Evolutionary conservation across 768 basidiomycete genomes (phyloP).

Genomic region (Cyclocybe aegerita): DNA sequence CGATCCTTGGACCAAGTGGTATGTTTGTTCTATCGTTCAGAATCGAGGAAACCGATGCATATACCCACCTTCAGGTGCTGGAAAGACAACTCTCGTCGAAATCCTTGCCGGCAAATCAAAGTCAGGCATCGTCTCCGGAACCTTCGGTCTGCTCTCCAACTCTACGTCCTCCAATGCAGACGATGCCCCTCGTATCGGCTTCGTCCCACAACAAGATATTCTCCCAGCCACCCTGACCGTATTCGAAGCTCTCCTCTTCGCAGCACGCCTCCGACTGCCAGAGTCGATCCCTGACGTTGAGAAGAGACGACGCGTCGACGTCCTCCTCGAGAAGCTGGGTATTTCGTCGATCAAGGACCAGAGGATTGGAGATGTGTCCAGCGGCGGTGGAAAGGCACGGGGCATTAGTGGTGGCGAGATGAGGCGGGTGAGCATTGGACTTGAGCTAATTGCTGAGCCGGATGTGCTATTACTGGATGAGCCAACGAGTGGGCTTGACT

Average conservation of each 20-base stretch:
- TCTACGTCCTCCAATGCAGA: constrained; percentile 17
- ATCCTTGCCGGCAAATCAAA: constrained; percentile 85
- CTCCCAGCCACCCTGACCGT: constrained; percentile 80
- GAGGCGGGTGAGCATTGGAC: constrained; percentile 85
- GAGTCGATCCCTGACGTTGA: constrained; percentile 63
- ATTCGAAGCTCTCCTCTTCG: constrained; percentile 80
- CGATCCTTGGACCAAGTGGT: constrained; percentile 91
- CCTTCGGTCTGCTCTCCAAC: constrained; percentile 52
- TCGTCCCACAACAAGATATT: constrained; percentile 86
- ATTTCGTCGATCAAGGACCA: constrained; percentile 67
- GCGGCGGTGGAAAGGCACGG: constrained; percentile 53
- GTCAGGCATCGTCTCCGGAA: constrained; percentile 65
- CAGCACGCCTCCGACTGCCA: constrained; percentile 81
- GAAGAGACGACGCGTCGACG: constrained; percentile 65
- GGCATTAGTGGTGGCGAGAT: constrained; percentile 94
- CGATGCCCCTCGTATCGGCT: constrained; percentile 62
- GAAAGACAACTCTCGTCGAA: constrained; percentile 91
- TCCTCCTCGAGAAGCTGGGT: constrained; percentile 77
- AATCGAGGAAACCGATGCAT: background rate
- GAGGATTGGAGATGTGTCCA: constrained; percentile 65
- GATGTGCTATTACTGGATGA: constrained; percentile 88
- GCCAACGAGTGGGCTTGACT: constrained; percentile 81
- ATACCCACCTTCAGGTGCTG: constrained; percentile 52
- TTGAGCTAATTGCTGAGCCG: constrained; percentile 84
- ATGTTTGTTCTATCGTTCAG: constrained; percentile 11